Evolutionary conservation across 2,329 filamentous ascomycete species (phyloP).

Genomic region (Rhinocladiella similis): DNA sequence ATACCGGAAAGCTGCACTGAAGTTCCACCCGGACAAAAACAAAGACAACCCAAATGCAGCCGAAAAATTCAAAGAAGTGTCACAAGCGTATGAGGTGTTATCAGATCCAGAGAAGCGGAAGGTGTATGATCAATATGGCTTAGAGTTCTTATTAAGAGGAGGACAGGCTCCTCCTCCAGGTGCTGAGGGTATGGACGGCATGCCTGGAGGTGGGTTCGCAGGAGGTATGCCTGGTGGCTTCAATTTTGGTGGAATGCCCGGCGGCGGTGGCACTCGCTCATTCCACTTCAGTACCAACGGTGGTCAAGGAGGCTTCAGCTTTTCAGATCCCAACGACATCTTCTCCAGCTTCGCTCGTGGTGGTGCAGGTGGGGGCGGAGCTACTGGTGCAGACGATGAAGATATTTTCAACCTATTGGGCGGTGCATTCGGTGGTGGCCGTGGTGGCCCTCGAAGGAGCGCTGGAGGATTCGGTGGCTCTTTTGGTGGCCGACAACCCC

Average conservation of each 20-base stretch:
- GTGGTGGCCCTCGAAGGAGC: constrained; percentile 38
- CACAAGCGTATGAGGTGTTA: constrained; percentile 96
- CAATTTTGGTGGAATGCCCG: constrained; percentile 48
- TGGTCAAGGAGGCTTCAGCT: constrained; percentile 72
- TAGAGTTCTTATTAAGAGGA: constrained; percentile 86
- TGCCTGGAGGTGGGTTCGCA: constrained; percentile 51
- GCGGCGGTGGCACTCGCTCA: constrained; percentile 40
- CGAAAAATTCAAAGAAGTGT: constrained; percentile 98
- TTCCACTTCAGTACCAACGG: constrained; percentile 56
- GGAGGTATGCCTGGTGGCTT: constrained; percentile 53
- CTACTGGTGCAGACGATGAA: constrained; percentile 48
- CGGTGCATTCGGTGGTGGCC: constrained; percentile 41
- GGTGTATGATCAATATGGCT: constrained; percentile 89
- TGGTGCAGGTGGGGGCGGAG: constrained; percentile 45
- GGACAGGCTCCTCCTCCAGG: constrained; percentile 67
- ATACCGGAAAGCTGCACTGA: constrained; percentile 85
- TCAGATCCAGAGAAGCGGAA: constrained; percentile 97
- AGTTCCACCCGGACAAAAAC: constrained; percentile 98
- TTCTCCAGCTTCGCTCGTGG: constrained; percentile 76
- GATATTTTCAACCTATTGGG: constrained; percentile 58
- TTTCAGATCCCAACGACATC: constrained; percentile 79
- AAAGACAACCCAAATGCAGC: constrained; percentile 80
- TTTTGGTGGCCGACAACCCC: constrained; percentile 24
- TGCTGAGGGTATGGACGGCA: constrained; percentile 47
- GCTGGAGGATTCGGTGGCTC: constrained; percentile 34